Conservation (phyloP, 371 early-diverging fungal genomes). For the Funneliformis caledonium region DNA sequence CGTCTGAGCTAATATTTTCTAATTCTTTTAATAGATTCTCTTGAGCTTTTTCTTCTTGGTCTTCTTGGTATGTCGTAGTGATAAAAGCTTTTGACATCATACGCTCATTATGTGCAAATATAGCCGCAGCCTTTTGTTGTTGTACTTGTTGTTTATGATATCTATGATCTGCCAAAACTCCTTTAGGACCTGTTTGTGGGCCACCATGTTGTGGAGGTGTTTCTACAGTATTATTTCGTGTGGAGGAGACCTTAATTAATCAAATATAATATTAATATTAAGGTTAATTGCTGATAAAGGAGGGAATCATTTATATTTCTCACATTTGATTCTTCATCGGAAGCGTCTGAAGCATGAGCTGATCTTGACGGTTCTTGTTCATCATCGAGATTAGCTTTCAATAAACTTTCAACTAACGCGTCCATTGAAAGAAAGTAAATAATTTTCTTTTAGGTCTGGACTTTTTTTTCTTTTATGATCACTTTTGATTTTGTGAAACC, state of each 20-base stretch:
- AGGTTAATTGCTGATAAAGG: background rate
- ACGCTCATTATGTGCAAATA: conserved; percentile 50
- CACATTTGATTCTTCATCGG: conserved; percentile 8
- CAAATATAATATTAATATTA: background rate
- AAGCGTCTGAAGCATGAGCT: conserved; percentile 16
- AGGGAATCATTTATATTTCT: background rate
- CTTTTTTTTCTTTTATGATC: too few relatives aligned
- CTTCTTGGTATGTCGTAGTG: conserved; percentile 54
- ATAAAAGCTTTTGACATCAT: conserved; percentile 53
- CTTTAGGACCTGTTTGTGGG: conserved; percentile 65
- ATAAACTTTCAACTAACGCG: conserved; percentile 31
- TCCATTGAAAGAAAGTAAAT: conserved; percentile 16
- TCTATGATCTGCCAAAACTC: conserved; percentile 60
- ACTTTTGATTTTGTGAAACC: too few relatives aligned
- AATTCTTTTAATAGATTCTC: conserved; percentile 45
- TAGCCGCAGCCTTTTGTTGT: conserved; percentile 41
- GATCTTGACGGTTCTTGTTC: conserved; percentile 29
- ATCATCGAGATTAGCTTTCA: conserved; percentile 22
- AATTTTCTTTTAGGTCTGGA: too few relatives aligned
- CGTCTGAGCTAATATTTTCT: conserved; percentile 42
- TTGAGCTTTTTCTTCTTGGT: conserved; percentile 42
- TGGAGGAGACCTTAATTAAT: background rate
- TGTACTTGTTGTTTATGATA: conserved; percentile 49
- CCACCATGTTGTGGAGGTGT: conserved; percentile 42
- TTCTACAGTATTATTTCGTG: background rate